These are phyloP conservation scores for Pseudogymnoascus sp. DNA, from an alignment of 2,329 filamentous ascomycete species.

Conservation along the genomic window DNA sequence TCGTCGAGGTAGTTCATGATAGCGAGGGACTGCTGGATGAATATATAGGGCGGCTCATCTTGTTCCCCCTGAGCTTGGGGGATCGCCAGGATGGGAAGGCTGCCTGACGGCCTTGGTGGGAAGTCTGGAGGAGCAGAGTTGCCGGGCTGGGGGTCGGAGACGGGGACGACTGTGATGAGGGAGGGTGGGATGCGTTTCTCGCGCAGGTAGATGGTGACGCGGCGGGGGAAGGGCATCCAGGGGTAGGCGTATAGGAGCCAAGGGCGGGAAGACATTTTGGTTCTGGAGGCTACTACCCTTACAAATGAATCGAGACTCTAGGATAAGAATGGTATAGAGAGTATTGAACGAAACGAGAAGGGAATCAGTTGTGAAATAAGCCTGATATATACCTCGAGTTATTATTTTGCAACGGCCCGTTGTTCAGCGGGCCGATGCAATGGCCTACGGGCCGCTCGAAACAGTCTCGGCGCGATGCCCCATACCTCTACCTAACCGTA, in stretches of 20 bases:
- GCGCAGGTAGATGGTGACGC: background rate
- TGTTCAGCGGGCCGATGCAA: background rate
- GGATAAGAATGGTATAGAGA: background rate
- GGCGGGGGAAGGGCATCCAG: background rate
- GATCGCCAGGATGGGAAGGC: background rate
- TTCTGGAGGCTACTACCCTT: background rate
- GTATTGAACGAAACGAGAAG: background rate
- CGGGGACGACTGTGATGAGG: background rate
- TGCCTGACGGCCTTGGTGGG: background rate
- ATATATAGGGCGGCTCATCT: background rate
- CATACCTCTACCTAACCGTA: no score
- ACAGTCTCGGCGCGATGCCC: no score
- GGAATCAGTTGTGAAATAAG: background rate
- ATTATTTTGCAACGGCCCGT: background rate
- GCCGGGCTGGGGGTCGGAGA: background rate
- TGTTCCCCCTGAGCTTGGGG: background rate
- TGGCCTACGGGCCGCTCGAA: no score
- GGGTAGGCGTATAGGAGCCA: background rate
- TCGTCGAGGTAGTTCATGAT: background rate
- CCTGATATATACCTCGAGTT: background rate
- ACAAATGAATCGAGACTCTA: background rate
- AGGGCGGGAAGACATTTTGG: background rate
- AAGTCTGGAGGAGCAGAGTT: background rate
- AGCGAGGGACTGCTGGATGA: background rate
- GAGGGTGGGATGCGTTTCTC: background rate